These are phyloP conservation scores for Phytophthora hybrid DNA, from an alignment of 352 stramenopile genomes.

Conservation along the genomic window DNA sequence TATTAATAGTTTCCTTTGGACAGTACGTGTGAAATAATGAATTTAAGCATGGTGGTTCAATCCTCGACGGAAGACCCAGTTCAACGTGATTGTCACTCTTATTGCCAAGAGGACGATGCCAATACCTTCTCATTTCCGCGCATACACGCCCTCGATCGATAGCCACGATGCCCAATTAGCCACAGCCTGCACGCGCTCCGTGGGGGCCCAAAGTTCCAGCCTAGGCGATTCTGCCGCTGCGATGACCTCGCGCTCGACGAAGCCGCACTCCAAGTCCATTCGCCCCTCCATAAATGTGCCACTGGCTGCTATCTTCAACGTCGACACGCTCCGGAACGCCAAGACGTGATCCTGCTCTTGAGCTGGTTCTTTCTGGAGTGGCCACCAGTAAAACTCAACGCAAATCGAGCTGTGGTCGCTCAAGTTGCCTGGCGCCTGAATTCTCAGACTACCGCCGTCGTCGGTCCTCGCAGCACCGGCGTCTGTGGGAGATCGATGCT, in stretches of 20 bases:
- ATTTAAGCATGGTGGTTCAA: no score
- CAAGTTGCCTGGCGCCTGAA: background rate
- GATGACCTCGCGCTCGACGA: constrained; percentile 15
- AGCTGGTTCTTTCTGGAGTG: background rate
- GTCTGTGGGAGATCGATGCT: background rate
- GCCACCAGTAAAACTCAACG: constrained; percentile 41
- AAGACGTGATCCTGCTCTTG: background rate
- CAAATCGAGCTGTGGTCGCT: constrained; percentile 10
- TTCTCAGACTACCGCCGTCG: background rate
- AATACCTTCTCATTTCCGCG: constrained; percentile 18
- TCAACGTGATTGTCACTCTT: background rate
- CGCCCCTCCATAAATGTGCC: constrained; percentile 22
- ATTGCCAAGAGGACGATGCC: constrained; percentile 5
- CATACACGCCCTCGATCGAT: constrained; percentile 24
- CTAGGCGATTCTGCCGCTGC: constrained; percentile 11
- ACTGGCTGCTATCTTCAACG: constrained; percentile 15
- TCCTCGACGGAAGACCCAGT: background rate
- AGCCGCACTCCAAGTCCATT: constrained; percentile 27
- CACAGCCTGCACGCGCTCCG: constrained; percentile 32
- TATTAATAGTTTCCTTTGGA: no score
- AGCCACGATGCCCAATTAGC: constrained; percentile 27
- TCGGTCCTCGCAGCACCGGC: background rate
- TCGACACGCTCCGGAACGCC: constrained; percentile 25
- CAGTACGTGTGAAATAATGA: no score
- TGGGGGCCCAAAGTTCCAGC: constrained; percentile 31